Conservation (phyloP, 2,329 filamentous ascomycete genomes). For the Dactylellina leptospora region DNA sequence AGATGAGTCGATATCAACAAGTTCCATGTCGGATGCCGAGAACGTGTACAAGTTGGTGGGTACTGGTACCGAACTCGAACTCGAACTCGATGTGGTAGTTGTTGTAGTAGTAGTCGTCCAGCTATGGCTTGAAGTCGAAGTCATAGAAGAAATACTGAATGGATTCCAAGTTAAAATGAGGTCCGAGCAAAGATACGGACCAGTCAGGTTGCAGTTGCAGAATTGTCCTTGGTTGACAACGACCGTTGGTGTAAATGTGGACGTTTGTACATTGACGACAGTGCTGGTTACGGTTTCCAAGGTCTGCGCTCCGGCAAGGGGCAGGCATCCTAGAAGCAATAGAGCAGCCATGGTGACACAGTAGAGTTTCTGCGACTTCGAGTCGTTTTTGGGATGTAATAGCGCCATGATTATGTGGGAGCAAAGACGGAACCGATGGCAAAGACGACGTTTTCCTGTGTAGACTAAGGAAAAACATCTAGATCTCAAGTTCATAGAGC, state of each 20-base stretch:
- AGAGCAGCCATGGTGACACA: conserved; percentile 1
- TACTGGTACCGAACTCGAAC: conserved; percentile 9
- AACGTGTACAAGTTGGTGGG: conserved; percentile 27
- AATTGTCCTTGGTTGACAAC: conserved; percentile 5
- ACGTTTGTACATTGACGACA: conserved; percentile 4
- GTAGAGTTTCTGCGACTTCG: too few relatives aligned
- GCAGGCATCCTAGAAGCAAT: conserved; percentile 1
- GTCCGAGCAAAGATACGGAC: conserved; percentile 15
- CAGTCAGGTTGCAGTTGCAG: conserved; percentile 16
- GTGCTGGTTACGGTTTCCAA: conserved; percentile 8
- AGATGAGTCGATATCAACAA: conserved; percentile 21
- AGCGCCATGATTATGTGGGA: too few relatives aligned
- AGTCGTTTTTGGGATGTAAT: too few relatives aligned
- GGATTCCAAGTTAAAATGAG: conserved; percentile 37
- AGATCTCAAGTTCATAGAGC: too few relatives aligned
- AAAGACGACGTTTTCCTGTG: too few relatives aligned
- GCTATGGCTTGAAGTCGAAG: neutral
- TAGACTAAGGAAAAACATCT: too few relatives aligned
- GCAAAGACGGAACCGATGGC: too few relatives aligned
- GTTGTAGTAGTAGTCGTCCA: conserved; percentile 14
- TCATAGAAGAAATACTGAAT: conserved; percentile 13
- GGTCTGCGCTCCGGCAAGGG: neutral
- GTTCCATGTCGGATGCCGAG: conserved; percentile 6
- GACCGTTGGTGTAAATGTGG: conserved; percentile 23
- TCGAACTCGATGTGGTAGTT: neutral